Conservation (phyloP, 2,329 filamentous ascomycete genomes). For the Arthrobotrys sphaeroides region DNA sequence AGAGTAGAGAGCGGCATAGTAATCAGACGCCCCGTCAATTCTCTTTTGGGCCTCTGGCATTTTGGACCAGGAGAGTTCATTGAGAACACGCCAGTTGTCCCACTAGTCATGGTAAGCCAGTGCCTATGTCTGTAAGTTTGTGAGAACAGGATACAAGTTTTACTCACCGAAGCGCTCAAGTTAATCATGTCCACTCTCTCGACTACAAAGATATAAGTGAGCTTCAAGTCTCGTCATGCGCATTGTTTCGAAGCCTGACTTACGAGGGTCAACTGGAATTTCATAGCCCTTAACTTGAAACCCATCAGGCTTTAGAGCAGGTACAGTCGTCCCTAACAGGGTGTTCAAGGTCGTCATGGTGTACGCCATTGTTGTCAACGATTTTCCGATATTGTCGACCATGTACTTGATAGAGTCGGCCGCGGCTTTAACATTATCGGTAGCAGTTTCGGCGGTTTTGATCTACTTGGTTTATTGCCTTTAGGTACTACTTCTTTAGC, state of each 20-base stretch:
- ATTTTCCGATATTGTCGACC: conserved; percentile 23
- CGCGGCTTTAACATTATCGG: conserved; percentile 25
- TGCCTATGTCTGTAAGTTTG: background rate
- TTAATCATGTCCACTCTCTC: conserved; percentile 38
- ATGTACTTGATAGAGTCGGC: conserved; percentile 40
- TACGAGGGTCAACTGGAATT: conserved; percentile 27
- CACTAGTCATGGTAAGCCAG: conserved; percentile 3
- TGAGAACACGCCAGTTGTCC: conserved; percentile 48
- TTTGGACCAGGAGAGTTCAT: conserved; percentile 40
- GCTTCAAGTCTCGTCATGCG: too few species aligned
- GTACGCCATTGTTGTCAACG: conserved; percentile 18
- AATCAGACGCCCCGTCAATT: conserved; percentile 42
- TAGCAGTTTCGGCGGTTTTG: background rate
- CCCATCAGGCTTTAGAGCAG: conserved; percentile 32
- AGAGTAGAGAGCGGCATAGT: conserved; percentile 35
- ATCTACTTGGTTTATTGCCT: conserved; percentile 11
- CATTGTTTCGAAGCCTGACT: too few species aligned
- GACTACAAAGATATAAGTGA: background rate
- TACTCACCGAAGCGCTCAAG: conserved; percentile 32
- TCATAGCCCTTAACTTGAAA: conserved; percentile 27
- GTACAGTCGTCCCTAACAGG: conserved; percentile 21
- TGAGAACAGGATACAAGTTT: background rate
- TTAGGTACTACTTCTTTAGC: too few species aligned
- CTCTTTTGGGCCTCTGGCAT: conserved; percentile 28
- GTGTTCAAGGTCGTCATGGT: conserved; percentile 36